These are phyloP conservation scores for Hymenoscyphus infarciens DNA, from an alignment of 2,329 filamentous ascomycete species.

Conservation along the genomic window DNA sequence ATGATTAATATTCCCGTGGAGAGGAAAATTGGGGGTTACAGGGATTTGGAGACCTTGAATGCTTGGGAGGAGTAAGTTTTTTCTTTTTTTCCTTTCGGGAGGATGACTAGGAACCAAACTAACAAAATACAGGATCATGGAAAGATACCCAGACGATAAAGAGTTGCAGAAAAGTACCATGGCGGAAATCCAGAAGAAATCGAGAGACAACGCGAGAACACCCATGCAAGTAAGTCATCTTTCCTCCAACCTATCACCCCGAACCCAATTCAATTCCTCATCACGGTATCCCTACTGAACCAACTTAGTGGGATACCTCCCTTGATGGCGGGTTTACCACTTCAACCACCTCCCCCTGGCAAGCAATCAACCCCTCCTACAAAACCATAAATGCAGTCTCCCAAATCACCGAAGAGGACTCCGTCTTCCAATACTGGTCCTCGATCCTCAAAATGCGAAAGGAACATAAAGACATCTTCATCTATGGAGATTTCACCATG, in stretches of 20 bases:
- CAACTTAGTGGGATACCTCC: constrained; percentile 54
- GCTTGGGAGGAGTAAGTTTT: constrained; percentile 41
- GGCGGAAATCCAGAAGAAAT: constrained; percentile 54
- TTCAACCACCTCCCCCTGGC: constrained; percentile 60
- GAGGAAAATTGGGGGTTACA: constrained; percentile 64
- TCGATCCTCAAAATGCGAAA: constrained; percentile 58
- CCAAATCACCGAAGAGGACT: constrained; percentile 47
- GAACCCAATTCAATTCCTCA: too few species aligned
- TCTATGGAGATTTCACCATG: constrained; percentile 63
- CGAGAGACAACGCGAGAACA: constrained; percentile 65
- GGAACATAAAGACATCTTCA: constrained; percentile 56
- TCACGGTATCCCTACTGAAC: too few species aligned
- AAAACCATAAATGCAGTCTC: constrained; percentile 57
- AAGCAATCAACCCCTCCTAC: constrained; percentile 64
- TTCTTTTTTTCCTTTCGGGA: constrained; percentile 21
- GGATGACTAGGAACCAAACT: too few species aligned
- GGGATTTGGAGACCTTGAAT: constrained; percentile 60
- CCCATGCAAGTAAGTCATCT: constrained; percentile 50
- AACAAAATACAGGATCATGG: constrained; percentile 35
- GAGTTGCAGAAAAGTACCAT: constrained; percentile 39
- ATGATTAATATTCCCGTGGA: constrained; percentile 53
- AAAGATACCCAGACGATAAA: constrained; percentile 36
- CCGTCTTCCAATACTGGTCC: constrained; percentile 60
- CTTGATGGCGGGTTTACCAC: constrained; percentile 63
- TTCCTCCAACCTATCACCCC: background rate